Base-by-base conservation (phyloP, 192 early-diverging fungal genomes). In the Podila horticola region DNA sequence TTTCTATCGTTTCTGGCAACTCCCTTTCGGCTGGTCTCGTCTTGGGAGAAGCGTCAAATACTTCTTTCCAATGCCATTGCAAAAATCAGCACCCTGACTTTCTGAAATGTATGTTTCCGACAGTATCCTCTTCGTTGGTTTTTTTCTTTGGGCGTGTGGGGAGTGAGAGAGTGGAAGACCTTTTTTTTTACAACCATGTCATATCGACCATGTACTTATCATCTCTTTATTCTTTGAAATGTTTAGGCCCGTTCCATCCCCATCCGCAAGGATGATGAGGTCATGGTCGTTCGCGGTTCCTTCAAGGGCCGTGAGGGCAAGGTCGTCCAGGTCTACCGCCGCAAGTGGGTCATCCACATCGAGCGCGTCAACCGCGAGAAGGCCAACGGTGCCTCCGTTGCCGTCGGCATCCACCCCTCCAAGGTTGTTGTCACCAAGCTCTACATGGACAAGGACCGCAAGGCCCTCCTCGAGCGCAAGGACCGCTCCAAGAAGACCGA, bases 311-410 rank as follows among this genome's bases (percentile, higher is more conserved):
- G 94, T 82, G 94, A 96, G 84, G 98, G 98, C 82, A 97, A 97
- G 93, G 95, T 99, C 69, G 85, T 89, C 73, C 89, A 93, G 70
- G 96, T 98, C 81, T 99, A 98, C 96, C 96, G 98, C 86, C 95
- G 96, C 89, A 98, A 97, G 93, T 99, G 93, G 93, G 93, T 97
- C 68, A 99, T 99, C 88, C 94, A 99, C 91, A 93, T 99, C 63
- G 97, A 99, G 87, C 96, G 97, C 79, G 86, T 99, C 74, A 92
- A 86, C 84, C 94, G 92, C 85, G 97, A 99, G 88, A 99, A 99
- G 94, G 92, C 92, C 84, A 99, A 99, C 91, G 96, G 96, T 84
- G 92, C 91, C 71, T 90, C 93, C 73, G 94, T 96, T 58, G 92
- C 91, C 68, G 90, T 99, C 86, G 94, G 94, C 74, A 91, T 99